Conservation (phyloP, 2,329 filamentous ascomycete genomes). For the Colletotrichum melonis region DNA sequence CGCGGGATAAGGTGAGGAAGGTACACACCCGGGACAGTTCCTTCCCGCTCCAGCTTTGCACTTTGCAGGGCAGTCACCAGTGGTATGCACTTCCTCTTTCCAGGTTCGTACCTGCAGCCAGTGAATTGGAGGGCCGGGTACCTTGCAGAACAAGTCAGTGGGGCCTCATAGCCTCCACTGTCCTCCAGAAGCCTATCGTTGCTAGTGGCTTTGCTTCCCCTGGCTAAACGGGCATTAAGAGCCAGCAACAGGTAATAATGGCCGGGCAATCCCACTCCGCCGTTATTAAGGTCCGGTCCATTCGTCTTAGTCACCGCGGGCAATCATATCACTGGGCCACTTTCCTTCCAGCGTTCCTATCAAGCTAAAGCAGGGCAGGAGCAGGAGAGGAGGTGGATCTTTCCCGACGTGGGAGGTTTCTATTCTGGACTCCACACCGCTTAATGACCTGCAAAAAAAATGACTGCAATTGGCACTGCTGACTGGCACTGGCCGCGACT, state of each 20-base stretch:
- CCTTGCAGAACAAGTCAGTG: conserved; percentile 28
- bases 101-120: neutral
- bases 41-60: neutral
- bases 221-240: conserved; percentile 10
- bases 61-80: no score
- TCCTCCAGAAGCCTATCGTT: conserved; percentile 32
- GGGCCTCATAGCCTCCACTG: conserved; percentile 28
- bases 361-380: neutral
- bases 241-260: neutral
- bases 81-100: neutral
- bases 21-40: neutral
- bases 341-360: neutral
- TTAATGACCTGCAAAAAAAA: neutral
- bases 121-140: conserved; percentile 34
- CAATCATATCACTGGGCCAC: neutral
- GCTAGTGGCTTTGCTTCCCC: conserved; percentile 25
- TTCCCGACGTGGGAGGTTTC: neutral
- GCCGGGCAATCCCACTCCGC: conserved; percentile 1
- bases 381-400: neutral
- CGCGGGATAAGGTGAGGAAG: neutral
- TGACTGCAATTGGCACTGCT: neutral
- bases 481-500: neutral
- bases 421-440: neutral
- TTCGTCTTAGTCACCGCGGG: neutral
- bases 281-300: neutral